These are phyloP conservation scores for Nidula microcarpa DNA, from an alignment of 768 basidiomycete genomes.

Conservation along the genomic window DNA sequence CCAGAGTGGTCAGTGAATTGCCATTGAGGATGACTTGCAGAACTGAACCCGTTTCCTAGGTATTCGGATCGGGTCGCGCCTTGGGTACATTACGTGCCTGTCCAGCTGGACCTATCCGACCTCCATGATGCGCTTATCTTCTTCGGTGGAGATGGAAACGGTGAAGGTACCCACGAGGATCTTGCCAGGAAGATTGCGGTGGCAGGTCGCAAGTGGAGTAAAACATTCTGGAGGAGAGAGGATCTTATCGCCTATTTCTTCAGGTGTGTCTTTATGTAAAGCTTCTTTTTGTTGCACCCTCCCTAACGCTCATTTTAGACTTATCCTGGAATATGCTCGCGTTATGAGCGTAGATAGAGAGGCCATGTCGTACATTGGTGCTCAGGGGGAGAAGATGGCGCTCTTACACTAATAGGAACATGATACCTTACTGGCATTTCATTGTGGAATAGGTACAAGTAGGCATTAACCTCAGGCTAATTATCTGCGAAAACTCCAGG, in stretches of 20 bases:
- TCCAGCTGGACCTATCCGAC: constrained; percentile 63
- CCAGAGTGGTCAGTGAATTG: constrained; percentile 57
- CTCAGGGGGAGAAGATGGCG: no score
- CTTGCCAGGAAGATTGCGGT: constrained; percentile 50
- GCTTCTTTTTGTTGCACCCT: not conserved
- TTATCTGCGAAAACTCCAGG: no score
- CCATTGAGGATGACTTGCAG: not conserved
- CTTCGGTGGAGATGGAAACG: constrained; percentile 62
- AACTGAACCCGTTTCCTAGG: constrained; percentile 26
- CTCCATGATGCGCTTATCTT: constrained; percentile 70
- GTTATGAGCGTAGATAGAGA: constrained; percentile 23
- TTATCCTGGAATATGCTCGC: constrained; percentile 23
- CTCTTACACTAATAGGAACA: no score
- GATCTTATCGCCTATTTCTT: constrained; percentile 48
- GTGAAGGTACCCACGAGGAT: constrained; percentile 57
- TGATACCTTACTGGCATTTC: no score
- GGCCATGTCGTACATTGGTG: constrained; percentile 16
- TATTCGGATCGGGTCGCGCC: constrained; percentile 54
- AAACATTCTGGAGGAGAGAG: constrained; percentile 41
- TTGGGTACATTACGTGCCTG: constrained; percentile 75
- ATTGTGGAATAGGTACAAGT: no score
- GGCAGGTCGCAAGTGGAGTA: constrained; percentile 26
- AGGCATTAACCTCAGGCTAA: no score
- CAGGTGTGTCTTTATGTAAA: constrained; percentile 23
- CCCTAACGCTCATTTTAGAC: constrained; percentile 8